phyloP scores from a whole-genome alignment of 2,329 filamentous ascomycete species.

The Coleophoma crateriformis region DNA sequence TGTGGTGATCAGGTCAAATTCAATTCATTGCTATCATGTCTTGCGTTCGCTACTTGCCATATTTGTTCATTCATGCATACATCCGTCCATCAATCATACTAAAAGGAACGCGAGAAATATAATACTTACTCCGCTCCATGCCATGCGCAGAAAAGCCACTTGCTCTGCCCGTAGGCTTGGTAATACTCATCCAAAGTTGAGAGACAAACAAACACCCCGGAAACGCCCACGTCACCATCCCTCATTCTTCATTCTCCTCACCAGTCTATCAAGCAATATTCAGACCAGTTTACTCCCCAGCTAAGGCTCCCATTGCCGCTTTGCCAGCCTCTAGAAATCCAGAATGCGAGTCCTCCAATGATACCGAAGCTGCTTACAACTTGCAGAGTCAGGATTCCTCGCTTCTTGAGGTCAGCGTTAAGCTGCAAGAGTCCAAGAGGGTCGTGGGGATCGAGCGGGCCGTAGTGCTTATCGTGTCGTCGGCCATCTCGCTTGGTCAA shows the following conservation, averaged over 20 bases:
- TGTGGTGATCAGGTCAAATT: too few species aligned
- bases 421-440: slow-evolving; percentile 73
- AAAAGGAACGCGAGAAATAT: background rate
- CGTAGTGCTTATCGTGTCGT: slow-evolving; percentile 4
- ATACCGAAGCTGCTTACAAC: slow-evolving; percentile 70
- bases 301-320: background rate
- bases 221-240: background rate
- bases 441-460: slow-evolving; percentile 45
- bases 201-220: background rate
- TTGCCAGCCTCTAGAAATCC: slow-evolving; percentile 36
- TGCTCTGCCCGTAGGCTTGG: background rate
- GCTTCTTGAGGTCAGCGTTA: slow-evolving; percentile 57
- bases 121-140: background rate
- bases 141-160: background rate
- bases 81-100: too few species aligned
- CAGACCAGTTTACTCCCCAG: slow-evolving; percentile 13
- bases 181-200: background rate
- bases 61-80: too few species aligned
- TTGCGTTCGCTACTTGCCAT: too few species aligned
- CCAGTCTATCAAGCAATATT: slow-evolving; percentile 14
- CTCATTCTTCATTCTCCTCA: slow-evolving; percentile 1
- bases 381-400: slow-evolving; percentile 64
- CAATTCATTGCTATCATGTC: too few species aligned
- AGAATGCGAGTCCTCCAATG: slow-evolving; percentile 66
- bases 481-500: slow-evolving; percentile 17